Evolutionary conservation across 306 rosid species (phyloP), one percentile per base, ranked within the genome.

Genomic region (Malus asiatica): DNA sequence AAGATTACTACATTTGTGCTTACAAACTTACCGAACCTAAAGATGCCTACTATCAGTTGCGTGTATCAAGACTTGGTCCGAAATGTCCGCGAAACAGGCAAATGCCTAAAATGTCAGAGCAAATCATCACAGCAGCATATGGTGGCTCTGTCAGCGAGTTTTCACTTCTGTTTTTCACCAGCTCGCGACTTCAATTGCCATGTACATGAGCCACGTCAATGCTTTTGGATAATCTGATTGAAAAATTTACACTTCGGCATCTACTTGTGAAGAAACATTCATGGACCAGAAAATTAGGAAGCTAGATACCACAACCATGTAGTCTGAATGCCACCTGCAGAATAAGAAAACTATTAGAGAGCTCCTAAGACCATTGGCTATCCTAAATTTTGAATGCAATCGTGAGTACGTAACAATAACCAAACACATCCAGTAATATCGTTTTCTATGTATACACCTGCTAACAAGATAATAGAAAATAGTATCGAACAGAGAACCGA

Each of bases 1-100:
- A 1, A 58, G 19, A 58, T 38, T 40, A 15, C 27, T 59, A 59
- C 59, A 45, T 9, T 62, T 12, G 77, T 11, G 70, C 33, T 74
- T 45, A 13, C 32, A 62, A 74, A 60, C 78, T 74, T 46, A 63
- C 29, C 23, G 30, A 29, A 63, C 62, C 78, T 29, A 45, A 74
- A 3, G 44, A 57, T n/a, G n/a, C 46, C 68, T 60, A 42, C 53
- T 3, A 64, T 29, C 61, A 63, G 65, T 45, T 19, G 77, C 70
- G n/a, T 30, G 19, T 45, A 67, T 63, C 23, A 55, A 74, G 46
- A 45, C 70, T 19, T 74, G 8, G 55, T 22, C 53, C 58, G 11
- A 60, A 60, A 40, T 8, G 48, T 62, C 70, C 61, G 30, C 61
- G 30, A 62, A 45, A 44, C 42, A 46, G 48, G 15, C 15, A 68